Evolutionary conservation across 495 filamentous ascomycete species (phyloP), one percentile per base, ranked within the genome.

Genomic region (Penicillium psychrofluorescens): DNA sequence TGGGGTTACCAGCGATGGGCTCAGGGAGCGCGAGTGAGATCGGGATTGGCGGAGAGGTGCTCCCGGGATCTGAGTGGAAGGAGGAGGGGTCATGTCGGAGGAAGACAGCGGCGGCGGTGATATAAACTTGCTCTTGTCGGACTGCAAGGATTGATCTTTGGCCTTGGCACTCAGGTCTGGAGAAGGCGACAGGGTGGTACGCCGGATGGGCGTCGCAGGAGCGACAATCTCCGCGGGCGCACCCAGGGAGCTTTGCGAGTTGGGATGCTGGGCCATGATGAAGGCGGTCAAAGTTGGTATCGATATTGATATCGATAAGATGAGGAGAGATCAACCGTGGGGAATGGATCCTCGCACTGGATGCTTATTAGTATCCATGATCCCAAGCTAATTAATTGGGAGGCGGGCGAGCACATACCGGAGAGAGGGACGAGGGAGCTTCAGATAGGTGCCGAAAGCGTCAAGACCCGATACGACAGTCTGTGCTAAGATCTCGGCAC

Each of bases 11-110:
- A 61, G 68, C 55, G 49, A 67, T 49, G 68, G 68, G 48, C 59
- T 71, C 35, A 50, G 41, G 4, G 57, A 61, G 35, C 51, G 54
- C 6, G 70, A 72, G 56, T 58, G 63, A 13, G 68, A 66, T 8
- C 63, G 56, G 39, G 63, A 61, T 8, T 54, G 37, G 56, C 44
- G 67, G 41, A 54, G 67, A 50, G 54, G 69, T 49, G 67, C 62
- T 32, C 58, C 61, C 4, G 73, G 73, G 14, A 78, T 58, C 55
- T 90, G 86, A 6, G 83, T 80, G 2, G 86, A 88, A 1, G 85
- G 86, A 9, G 86, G 86, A 0, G 86, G 85, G 5, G 86, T 89
- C 63, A 89, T 69, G 41, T 74, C 69, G 36, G 66, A 70, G 33
- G 70, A 67, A 38, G 67, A 62, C 28, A 68, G 50, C 15, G 67